Evolutionary conservation across 2,329 filamentous ascomycete genomes (phyloP).

Genomic region (Talaromyces pinophilus): DNA sequence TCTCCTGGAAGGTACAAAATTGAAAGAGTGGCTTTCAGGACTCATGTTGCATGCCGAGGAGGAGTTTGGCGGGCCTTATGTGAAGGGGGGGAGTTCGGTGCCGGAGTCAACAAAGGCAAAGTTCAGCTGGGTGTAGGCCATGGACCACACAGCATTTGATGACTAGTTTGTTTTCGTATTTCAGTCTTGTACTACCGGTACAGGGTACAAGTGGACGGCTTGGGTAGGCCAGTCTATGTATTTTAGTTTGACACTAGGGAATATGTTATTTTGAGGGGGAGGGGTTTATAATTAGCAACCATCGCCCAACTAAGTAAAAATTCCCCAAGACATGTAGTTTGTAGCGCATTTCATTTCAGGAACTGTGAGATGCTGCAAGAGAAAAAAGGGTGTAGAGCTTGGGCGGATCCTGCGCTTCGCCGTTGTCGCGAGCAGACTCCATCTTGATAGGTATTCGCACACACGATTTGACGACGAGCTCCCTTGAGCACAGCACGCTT

Average conservation of each 20-base stretch:
- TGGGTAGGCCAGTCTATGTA: neutral
- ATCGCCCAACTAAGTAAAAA: neutral
- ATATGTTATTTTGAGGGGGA: neutral
- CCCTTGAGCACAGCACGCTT: too few species aligned
- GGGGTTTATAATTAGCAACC: neutral
- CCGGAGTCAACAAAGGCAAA: neutral
- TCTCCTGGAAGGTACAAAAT: constrained; percentile 66
- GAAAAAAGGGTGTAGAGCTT: too few species aligned
- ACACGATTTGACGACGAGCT: too few species aligned
- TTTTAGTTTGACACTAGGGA: neutral
- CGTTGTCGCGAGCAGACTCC: too few species aligned
- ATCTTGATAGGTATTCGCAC: too few species aligned
- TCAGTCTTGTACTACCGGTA: neutral
- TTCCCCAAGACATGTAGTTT: neutral
- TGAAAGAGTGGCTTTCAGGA: constrained; percentile 67
- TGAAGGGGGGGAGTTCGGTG: neutral
- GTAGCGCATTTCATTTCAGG: too few species aligned
- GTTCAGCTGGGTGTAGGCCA: constrained; percentile 5
- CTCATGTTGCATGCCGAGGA: constrained; percentile 25
- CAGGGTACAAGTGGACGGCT: too few species aligned
- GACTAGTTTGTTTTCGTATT: neutral
- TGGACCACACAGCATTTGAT: neutral
- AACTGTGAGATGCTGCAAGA: too few species aligned
- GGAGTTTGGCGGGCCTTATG: neutral
- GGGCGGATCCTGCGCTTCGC: too few species aligned